Percentiles rank a stretch among this genome's conserved stretches.
Conservation (phyloP, 2,329 filamentous ascomycete species). For the Neurospora crassa region DNA sequence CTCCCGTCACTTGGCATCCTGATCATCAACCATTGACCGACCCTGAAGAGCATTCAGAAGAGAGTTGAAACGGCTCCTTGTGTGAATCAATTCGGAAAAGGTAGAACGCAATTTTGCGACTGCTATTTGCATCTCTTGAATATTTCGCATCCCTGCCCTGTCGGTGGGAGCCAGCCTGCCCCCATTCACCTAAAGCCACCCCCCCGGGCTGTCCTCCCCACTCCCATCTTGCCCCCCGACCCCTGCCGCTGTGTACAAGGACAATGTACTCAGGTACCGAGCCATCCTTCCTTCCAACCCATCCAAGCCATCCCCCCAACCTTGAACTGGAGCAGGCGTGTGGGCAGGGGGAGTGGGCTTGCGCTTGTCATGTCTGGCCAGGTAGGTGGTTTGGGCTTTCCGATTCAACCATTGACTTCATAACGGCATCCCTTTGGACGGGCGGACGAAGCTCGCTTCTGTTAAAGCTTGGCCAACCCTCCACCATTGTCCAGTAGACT, state of each 20-base stretch:
- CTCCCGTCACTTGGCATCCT: neutral
- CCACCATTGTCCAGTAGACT: conserved; percentile 3
- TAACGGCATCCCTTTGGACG: conserved; percentile 4
- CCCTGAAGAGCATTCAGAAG: neutral
- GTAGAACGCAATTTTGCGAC: neutral
- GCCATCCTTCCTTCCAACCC: neutral
- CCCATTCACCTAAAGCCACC: neutral
- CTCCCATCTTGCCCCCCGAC: neutral
- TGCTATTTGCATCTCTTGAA: neutral
- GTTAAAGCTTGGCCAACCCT: conserved; percentile 15
- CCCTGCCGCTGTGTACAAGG: neutral
- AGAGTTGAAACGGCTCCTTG: neutral
- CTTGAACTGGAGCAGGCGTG: neutral
- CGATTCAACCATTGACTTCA: conserved; percentile 14
- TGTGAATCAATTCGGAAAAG: neutral
- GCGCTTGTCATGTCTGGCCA: neutral
- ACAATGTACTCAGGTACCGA: neutral
- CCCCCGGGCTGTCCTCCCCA: neutral
- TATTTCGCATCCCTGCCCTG: neutral
- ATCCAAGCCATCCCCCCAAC: neutral
- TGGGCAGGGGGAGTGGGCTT: neutral
- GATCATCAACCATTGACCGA: neutral
- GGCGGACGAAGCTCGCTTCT: conserved; percentile 2
- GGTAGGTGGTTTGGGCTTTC: neutral
- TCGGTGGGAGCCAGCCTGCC: neutral